Conservation (phyloP, 1,139 yeast genomes). For the Blastobotrys ciferrii region DNA sequence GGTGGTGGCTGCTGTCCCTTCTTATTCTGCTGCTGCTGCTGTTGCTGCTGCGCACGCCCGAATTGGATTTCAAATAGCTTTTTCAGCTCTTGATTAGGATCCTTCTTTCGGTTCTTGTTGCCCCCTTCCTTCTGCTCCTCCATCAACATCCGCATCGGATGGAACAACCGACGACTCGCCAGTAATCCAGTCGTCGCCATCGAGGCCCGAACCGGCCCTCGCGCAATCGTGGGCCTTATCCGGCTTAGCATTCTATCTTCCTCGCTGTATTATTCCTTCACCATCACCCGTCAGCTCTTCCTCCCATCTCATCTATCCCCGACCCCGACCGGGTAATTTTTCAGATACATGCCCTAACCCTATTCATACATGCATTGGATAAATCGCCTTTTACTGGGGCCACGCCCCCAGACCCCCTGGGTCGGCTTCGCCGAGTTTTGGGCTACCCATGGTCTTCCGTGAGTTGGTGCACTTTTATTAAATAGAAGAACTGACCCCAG, state of each 20-base stretch:
- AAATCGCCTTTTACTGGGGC: too few species aligned
- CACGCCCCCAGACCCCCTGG: too few species aligned
- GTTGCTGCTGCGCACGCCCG: constrained; percentile 11
- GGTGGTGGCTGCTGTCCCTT: constrained; percentile 9
- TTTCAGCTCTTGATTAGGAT: constrained; percentile 7
- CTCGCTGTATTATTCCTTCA: neutral
- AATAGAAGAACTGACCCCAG: too few species aligned
- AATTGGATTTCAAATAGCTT: constrained; percentile 16
- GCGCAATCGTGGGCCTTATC: constrained; percentile 4
- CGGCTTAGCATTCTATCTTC: constrained; percentile 5
- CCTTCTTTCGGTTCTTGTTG: constrained; percentile 7
- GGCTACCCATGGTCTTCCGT: too few species aligned
- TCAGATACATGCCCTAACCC: too few species aligned
- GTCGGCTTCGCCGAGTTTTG: too few species aligned
- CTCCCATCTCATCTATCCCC: too few species aligned
- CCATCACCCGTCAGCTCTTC: too few species aligned
- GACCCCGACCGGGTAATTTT: too few species aligned
- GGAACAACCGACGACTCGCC: neutral
- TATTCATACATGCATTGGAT: too few species aligned
- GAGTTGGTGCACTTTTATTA: too few species aligned
- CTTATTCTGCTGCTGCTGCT: constrained; percentile 4
- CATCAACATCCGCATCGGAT: neutral
- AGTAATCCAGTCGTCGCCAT: neutral
- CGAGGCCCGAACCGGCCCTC: neutral
- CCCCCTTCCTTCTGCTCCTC: neutral